Base-by-base conservation (phyloP, 139 green algal species). In the Picochlorum costavermella region DNA sequence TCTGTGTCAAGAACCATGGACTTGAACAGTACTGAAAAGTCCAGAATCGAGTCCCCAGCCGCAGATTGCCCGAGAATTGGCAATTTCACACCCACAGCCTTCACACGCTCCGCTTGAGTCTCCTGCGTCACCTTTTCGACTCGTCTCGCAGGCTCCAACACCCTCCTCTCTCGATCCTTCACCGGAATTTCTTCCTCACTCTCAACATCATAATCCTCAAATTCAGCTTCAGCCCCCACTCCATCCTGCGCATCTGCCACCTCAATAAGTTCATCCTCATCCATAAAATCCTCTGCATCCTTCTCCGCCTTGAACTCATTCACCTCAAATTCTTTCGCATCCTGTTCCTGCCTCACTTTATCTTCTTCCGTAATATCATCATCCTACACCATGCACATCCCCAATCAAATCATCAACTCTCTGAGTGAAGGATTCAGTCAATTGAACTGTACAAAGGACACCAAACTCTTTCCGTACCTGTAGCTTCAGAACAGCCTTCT, bases 261-360 rank as follows among this genome's bases (percentile, higher is more conserved):
- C 51, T 73, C 71, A 16, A 78, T 78, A 14, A 78, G 48, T 56
- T 74, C 71, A 2, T 68, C 53, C 37, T 78, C 71, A 36, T 74
- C 65, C 1, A 59, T 65, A 62, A 50, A 78, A 51, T 78, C 71
- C 5, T 45, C 70, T 13, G 48, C 48, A 14, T 49, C 50, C 26
- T 46, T 26, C 17, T 46, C 44, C 9, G 17, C 16, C 46, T 63
- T n/a, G 23, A n/a, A 23, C 13, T 44, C 17, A 51, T 58, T 51
- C 5, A 44, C 50, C 37, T 58, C 60, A 28, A 70, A 61, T 3
- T 65, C 48, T 9, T 60, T 29, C 3, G 13, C 36, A 28, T 31
- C 37, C 5, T 17, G 43, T 1, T 16, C 33, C 33, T 40, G 33
- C 8, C 8, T 40, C 3, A 8, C 33, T 40, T 40, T 40, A 40